Evolutionary conservation across 768 basidiomycete species (phyloP).

Genomic region (Pleurotus cornucopiae): DNA sequence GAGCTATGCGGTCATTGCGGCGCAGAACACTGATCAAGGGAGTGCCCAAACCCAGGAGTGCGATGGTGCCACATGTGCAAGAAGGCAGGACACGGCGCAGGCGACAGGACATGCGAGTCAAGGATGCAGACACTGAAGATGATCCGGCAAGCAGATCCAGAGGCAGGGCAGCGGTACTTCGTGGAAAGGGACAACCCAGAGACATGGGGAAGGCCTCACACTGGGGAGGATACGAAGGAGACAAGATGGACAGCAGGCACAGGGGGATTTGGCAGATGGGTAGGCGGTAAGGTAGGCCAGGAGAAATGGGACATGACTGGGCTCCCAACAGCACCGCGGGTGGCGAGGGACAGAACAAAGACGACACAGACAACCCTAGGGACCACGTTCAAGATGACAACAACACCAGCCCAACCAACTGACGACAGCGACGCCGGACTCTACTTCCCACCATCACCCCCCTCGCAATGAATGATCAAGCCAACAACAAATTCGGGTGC

Average conservation of each 20-base stretch:
- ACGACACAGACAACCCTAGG: background rate
- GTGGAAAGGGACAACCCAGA: conserved; percentile 4
- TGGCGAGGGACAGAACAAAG: background rate
- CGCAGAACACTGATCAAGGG: conserved; percentile 12
- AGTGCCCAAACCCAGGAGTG: conserved; percentile 12
- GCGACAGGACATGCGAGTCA: conserved; percentile 18
- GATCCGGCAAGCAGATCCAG: conserved; percentile 10
- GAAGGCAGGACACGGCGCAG: conserved; percentile 21
- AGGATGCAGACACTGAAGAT: conserved; percentile 11
- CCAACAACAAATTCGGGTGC: background rate
- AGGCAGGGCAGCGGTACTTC: conserved; percentile 15
- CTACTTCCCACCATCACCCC: no score
- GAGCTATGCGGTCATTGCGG: conserved; percentile 16
- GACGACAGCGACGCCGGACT: no score
- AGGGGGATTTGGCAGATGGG: background rate
- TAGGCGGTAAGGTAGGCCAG: background rate
- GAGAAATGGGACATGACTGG: background rate
- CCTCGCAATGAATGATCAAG: background rate
- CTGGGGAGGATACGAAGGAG: background rate
- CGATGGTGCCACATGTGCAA: conserved; percentile 21
- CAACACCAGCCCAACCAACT: no score
- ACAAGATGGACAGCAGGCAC: background rate
- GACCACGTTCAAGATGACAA: background rate
- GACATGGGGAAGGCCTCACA: background rate
- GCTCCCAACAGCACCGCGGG: background rate